Conservation (phyloP, 2,329 filamentous ascomycete species). For the Fusarium sp. region DNA sequence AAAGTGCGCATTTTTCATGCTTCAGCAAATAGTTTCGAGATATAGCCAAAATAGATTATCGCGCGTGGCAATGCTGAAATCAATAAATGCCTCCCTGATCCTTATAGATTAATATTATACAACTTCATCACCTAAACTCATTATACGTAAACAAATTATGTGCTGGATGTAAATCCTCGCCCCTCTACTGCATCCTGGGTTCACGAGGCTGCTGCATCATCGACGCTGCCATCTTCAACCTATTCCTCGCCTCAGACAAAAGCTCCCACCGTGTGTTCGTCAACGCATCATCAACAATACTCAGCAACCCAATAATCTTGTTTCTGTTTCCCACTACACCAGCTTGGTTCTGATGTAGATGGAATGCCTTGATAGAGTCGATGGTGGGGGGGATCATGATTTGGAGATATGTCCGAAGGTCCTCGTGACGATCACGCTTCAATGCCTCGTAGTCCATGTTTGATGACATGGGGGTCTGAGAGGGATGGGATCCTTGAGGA, state of each 20-base stretch:
- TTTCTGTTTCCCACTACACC: conserved; percentile 48
- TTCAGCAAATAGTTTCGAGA: too few relatives aligned
- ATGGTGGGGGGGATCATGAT: conserved; percentile 50
- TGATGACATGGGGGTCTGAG: conserved; percentile 32
- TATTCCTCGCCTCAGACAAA: conserved; percentile 45
- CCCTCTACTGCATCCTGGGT: conserved; percentile 33
- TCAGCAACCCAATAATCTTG: conserved; percentile 46
- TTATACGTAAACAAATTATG: conserved; percentile 4
- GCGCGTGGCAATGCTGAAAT: neutral
- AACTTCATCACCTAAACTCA: conserved; percentile 7
- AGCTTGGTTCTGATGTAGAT: conserved; percentile 48
- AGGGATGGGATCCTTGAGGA: conserved; percentile 36
- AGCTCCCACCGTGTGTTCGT: conserved; percentile 47
- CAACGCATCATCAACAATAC: conserved; percentile 46
- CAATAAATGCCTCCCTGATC: neutral
- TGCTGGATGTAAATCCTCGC: neutral
- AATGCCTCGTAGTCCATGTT: conserved; percentile 40
- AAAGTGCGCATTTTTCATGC: too few relatives aligned
- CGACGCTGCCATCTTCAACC: conserved; percentile 46
- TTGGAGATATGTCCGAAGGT: conserved; percentile 47
- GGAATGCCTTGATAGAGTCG: conserved; percentile 48
- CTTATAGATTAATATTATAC: conserved; percentile 8
- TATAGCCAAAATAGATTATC: neutral
- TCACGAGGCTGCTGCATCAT: conserved; percentile 47
- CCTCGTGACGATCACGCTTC: conserved; percentile 45